Percentiles rank a stretch among this genome's conserved stretches.
phyloP scores from a whole-genome alignment of 306 rosid genomes.

The Boehmeria nivea region DNA sequence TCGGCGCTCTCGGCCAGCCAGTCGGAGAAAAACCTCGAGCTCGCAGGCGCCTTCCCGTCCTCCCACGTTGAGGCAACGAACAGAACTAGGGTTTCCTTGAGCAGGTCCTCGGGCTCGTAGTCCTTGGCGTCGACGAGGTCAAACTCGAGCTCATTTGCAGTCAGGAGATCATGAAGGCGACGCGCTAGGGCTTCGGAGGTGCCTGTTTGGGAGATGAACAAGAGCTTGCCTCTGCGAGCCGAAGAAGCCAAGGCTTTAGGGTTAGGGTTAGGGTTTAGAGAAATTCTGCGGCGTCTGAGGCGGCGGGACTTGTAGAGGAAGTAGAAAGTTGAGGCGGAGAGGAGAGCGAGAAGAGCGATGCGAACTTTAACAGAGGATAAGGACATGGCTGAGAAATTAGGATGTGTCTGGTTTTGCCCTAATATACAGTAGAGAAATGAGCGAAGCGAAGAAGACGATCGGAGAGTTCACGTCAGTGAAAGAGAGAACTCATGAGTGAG shows the following conservation, averaged over 20 bases:
- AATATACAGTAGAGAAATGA: not conserved
- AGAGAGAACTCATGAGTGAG: not conserved
- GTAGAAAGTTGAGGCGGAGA: conserved; percentile 78
- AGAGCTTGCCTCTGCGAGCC: conserved; percentile 37
- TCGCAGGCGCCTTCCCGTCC: conserved; percentile 61
- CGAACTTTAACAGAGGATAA: conserved; percentile 49
- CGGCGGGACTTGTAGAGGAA: conserved; percentile 84
- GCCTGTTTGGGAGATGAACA: conserved; percentile 74
- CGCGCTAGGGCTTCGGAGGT: conserved; percentile 72
- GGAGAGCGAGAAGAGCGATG: conserved; percentile 77
- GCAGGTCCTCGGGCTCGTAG: conserved; percentile 90
- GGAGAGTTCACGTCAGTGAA: conserved; percentile 5
- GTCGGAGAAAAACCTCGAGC: conserved; percentile 50
- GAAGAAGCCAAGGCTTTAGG: conserved; percentile 4
- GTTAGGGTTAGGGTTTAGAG: conserved; percentile 24
- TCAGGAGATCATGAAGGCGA: conserved; percentile 55
- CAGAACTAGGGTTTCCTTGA: conserved; percentile 56
- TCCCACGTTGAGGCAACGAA: conserved; percentile 91
- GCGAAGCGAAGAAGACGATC: conserved; percentile 6
- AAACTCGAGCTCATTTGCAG: conserved; percentile 41
- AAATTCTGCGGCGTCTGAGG: conserved; percentile 41
- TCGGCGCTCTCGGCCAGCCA: conserved; percentile 85
- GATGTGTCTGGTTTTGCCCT: conserved; percentile 5
- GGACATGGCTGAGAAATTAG: conserved; percentile 53
- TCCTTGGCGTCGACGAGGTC: conserved; percentile 49